Evolutionary conservation across 768 basidiomycete species (phyloP).

Genomic region (Austroboletus festivus): DNA sequence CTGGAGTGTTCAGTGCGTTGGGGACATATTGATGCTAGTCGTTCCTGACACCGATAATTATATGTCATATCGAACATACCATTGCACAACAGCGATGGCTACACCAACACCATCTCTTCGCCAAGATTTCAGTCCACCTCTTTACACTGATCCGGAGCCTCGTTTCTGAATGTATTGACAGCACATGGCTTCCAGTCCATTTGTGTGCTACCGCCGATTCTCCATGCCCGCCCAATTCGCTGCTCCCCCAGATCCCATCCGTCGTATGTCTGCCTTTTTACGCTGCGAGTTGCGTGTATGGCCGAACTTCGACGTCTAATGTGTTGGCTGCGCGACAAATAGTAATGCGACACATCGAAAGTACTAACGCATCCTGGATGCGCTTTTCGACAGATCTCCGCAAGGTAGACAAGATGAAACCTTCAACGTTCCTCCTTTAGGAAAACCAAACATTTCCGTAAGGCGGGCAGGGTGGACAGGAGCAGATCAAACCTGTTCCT

Average conservation of each 20-base stretch:
- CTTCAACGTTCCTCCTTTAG: no score
- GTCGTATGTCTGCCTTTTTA: constrained; percentile 75
- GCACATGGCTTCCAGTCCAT: constrained; percentile 89
- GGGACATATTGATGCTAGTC: no score
- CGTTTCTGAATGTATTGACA: constrained; percentile 35
- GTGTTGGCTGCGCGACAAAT: no score
- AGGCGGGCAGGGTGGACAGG: no score
- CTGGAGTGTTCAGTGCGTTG: no score
- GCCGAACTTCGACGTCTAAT: constrained; percentile 87
- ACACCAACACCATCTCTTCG: constrained; percentile 76
- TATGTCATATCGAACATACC: constrained; percentile 76
- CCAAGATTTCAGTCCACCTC: constrained; percentile 55
- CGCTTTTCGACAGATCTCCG: no score
- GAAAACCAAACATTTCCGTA: no score
- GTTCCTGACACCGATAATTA: no score
- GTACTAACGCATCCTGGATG: no score
- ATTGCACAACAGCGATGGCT: constrained; percentile 75
- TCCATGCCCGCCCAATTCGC: constrained; percentile 85
- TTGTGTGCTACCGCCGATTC: constrained; percentile 84
- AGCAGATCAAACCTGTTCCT: no score
- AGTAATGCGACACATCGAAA: no score
- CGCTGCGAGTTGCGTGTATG: constrained; percentile 86
- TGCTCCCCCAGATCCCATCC: constrained; percentile 68
- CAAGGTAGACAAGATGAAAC: no score
- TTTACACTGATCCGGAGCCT: neutral